Evolutionary conservation across 345 rosid genomes (phyloP), one percentile per base, ranked within the genome.

Genomic region (Turnera subulata): DNA sequence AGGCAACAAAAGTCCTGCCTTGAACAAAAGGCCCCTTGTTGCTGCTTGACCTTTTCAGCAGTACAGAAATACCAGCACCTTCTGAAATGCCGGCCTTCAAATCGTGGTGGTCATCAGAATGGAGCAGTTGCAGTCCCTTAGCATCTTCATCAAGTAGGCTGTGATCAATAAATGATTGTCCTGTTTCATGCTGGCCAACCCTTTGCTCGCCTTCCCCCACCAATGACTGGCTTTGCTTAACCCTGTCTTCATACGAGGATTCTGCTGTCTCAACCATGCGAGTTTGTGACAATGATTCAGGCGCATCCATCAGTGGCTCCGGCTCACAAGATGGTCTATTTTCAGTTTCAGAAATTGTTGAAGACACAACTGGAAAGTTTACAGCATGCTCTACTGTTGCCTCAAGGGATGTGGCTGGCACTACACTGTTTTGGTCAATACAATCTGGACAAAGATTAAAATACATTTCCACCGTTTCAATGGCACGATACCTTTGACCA

Each of bases 11-110:
- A 60, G 78, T 84, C 73, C 86, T 85, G 50, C 90, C 82, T 66
- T 73, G 83, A 72, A 74, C 48, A 60, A 81, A 73, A 70, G 78
- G 84, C 58, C 92, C 86, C 73, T 85, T 87, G 75, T 66, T 74
- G 75, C 95, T 87, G 73, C 78, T 78, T 39, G 97, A 87, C 80
- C 94, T 78, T 73, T 77, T 85, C 53, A 93, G 77, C 74, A 87
- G 76, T 63, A 89, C 66, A 60, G 95, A 79, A 65, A 83, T 73
- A 39, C 82, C 83, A 9, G 84, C 80, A 69, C 75, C 81, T 69
- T 75, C 93, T 45, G 76, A 67, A 56, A 60, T 24, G 18, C 67
- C 79, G 72, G 61, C 64, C 56, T 76, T 79, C 50, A 46, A 44
- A 65, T 69, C 68, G 26, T 32, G 50, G 71, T 60, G 58, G 46